These are phyloP conservation scores for Aspergillus sp. DNA, from an alignment of 2,329 filamentous ascomycete species.

Conservation along the genomic window DNA sequence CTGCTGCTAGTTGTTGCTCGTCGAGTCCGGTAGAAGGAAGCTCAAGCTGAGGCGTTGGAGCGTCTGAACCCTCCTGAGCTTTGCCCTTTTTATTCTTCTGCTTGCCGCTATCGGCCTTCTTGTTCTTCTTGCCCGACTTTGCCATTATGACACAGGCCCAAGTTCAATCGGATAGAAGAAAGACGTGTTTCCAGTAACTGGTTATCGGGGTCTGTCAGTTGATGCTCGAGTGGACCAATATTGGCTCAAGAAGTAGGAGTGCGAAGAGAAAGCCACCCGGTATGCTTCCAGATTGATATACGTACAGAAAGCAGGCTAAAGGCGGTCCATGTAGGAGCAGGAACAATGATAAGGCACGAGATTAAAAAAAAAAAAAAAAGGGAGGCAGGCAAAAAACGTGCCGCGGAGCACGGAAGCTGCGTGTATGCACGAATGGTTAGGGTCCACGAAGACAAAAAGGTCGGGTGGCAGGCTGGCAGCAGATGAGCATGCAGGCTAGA, in stretches of 20 bases:
- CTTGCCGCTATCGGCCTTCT: constrained; percentile 26
- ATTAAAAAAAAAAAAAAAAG: constrained; percentile 14
- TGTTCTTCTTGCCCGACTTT: constrained; percentile 29
- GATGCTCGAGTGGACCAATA: constrained; percentile 27
- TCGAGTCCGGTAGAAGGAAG: constrained; percentile 24
- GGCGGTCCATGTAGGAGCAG: constrained; percentile 19
- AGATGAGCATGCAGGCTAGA: constrained; percentile 30
- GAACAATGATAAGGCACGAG: constrained; percentile 21
- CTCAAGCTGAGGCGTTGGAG: constrained; percentile 25
- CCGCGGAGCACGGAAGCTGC: constrained; percentile 16
- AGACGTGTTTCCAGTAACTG: constrained; percentile 37
- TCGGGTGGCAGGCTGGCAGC: constrained; percentile 12
- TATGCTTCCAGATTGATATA: constrained; percentile 28
- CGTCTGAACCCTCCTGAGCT: constrained; percentile 28
- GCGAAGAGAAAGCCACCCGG: constrained; percentile 31
- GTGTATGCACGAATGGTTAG: constrained; percentile 31
- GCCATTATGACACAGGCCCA: constrained; percentile 36
- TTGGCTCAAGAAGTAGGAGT: constrained; percentile 28
- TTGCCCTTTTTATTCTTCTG: constrained; percentile 37
- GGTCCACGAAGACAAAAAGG: constrained; percentile 31
- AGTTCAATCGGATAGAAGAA: constrained; percentile 19
- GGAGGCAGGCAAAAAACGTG: constrained; percentile 15
- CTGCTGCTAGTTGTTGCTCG: constrained; percentile 14
- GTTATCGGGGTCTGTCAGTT: constrained; percentile 24
- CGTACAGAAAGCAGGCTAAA: constrained; percentile 19